phyloP scores from a whole-genome alignment of 768 basidiomycete species.

The Leccinum subgranulosum region DNA sequence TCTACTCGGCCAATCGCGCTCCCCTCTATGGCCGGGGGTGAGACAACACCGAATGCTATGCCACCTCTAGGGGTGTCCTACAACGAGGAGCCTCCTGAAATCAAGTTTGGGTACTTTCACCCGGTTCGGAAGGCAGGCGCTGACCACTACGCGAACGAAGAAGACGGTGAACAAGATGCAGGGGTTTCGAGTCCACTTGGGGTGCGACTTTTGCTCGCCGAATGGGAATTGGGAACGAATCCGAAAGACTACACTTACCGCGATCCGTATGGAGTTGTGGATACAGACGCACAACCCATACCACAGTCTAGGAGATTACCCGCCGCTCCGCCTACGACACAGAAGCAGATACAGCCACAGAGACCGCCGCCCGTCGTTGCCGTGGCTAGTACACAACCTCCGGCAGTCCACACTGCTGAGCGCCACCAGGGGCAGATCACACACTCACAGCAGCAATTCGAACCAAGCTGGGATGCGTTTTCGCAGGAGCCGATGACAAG shows the following conservation, averaged over 20 bases:
- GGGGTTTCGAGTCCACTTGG: conserved; percentile 43
- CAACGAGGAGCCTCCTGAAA: conserved; percentile 49
- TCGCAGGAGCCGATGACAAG: conserved; percentile 51
- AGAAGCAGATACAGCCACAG: conserved; percentile 25
- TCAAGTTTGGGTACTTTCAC: conserved; percentile 60
- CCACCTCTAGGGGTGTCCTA: conserved; percentile 45
- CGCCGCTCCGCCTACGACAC: conserved; percentile 4
- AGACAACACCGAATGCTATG: conserved; percentile 7
- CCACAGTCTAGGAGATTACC: conserved; percentile 13
- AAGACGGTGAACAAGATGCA: conserved; percentile 10
- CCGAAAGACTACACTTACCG: conserved; percentile 48
- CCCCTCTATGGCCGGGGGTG: neutral
- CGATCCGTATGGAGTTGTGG: conserved; percentile 49
- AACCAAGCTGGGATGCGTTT: conserved; percentile 8
- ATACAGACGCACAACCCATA: conserved; percentile 15
- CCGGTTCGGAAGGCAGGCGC: conserved; percentile 38
- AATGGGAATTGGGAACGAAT: conserved; percentile 61
- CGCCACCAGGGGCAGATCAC: conserved; percentile 9
- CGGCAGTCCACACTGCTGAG: conserved; percentile 8
- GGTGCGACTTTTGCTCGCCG: conserved; percentile 60
- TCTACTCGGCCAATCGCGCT: conserved; percentile 41
- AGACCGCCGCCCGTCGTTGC: conserved; percentile 41
- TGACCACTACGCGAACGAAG: conserved; percentile 28
- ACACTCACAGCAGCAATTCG: conserved; percentile 17
- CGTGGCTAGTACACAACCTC: conserved; percentile 19